Base-by-base conservation (phyloP, 306 rosid species). In the Fragaria vesca region DNA sequence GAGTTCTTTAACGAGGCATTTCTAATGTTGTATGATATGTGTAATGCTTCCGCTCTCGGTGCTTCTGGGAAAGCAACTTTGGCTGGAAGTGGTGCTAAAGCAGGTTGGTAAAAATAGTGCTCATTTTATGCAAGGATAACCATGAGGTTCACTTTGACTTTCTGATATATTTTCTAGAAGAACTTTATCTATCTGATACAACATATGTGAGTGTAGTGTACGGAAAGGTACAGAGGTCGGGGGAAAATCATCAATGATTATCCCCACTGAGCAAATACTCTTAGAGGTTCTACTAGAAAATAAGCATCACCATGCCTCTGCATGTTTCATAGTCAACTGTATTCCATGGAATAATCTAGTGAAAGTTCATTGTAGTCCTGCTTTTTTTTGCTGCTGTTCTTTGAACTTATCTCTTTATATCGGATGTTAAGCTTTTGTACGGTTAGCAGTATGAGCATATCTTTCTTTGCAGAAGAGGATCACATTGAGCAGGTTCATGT, bases 1-100 rank as follows among this genome's bases (percentile, higher is more conserved):
- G 95, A 91, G 65, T 91, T 89, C 87, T 95, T 95, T 74, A 87
- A 74, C 72, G 79, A 85, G 81, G 89, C 87, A 42, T 86, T 88
- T 81, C 97, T 95, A 18, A 72, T 87, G 87, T 77, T 95, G 88
- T 83, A 83, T 75, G 93, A 92, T 69, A 78, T 87, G 76, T 82
- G 84, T 85, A 86, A 84, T 78, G 75, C 88, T 28, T 89, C 76
- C 32, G 74, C 86, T 76, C 16, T 52, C 40, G 13, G 8, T 34
- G 87, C 83, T 74, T 80, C 92, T 24, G 84, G 79, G 80, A 88
- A 84, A 84, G 69, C 86, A 85, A 80, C 88, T 81, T 72, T 73
- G 83, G 79, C 71, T 75, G 79, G 78, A 73, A 91, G 87, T 70
- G 62, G 81, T 67, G 73, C 85, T 70, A 87, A 86, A 89, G 71